These are phyloP conservation scores for Nicotiana noctiflora DNA, from an alignment of 257 asterid genomes.

Conservation along the genomic window DNA sequence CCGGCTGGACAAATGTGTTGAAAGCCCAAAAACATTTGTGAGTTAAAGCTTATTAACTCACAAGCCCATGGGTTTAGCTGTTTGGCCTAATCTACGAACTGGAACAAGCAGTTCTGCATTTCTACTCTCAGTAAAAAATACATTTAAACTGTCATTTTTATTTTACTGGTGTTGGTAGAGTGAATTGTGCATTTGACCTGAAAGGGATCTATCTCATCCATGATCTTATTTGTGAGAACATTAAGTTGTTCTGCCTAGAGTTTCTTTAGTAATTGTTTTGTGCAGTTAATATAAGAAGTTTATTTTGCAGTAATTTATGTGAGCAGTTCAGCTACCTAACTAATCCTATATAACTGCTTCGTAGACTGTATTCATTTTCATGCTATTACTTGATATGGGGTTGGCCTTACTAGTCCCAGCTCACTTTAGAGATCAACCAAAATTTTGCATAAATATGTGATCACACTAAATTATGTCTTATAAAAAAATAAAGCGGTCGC, in stretches of 20 bases:
- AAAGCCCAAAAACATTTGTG: too few relatives aligned
- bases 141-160: too few relatives aligned
- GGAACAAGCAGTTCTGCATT: too few relatives aligned
- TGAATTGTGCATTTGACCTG: background rate
- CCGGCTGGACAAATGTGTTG: too few relatives aligned
- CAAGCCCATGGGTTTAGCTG: too few relatives aligned
- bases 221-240: background rate
- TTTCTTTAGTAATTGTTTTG: background rate
- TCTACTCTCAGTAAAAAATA: too few relatives aligned
- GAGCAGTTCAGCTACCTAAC: background rate
- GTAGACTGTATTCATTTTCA: too few relatives aligned
- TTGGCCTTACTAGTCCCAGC: background rate
- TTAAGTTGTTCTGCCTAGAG: background rate
- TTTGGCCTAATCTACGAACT: too few relatives aligned
- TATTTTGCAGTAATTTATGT: background rate
- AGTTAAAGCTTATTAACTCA: too few relatives aligned
- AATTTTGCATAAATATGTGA: background rate
- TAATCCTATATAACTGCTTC: too few relatives aligned
- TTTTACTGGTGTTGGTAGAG: background rate
- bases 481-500: too few relatives aligned
- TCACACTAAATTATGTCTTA: too few relatives aligned
- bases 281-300: background rate
- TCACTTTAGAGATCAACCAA: background rate
- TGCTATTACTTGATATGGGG: background rate
- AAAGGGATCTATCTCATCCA: background rate